Conservation (phyloP, 805 yeast genomes). For the Teunomyces atbi region DNA sequence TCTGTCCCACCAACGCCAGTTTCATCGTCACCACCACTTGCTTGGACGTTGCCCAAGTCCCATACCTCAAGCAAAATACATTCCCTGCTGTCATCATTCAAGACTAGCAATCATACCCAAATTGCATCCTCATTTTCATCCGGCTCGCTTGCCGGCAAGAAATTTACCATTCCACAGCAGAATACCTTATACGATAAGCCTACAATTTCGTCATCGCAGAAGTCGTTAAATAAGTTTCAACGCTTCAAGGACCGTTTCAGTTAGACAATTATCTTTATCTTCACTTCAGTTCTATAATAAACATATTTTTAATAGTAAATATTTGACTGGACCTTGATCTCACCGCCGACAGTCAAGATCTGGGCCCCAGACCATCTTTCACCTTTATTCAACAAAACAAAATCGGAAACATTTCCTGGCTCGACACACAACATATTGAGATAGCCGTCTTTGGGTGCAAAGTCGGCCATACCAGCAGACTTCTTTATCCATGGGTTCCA, state of each 20-base stretch:
- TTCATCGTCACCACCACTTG: background rate
- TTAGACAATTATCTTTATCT: conserved; percentile 6
- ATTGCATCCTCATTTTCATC: conserved; percentile 9
- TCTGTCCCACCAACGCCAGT: conserved; percentile 9
- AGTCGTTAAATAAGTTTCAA: conserved; percentile 30
- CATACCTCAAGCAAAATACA: background rate
- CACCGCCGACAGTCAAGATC: conserved; percentile 54
- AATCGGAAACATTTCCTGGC: conserved; percentile 83
- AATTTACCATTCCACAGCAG: conserved; percentile 28
- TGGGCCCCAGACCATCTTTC: conserved; percentile 75
- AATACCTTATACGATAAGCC: conserved; percentile 33
- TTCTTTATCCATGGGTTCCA: conserved; percentile 97
- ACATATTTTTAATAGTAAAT: conserved; percentile 21
- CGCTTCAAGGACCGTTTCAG: conserved; percentile 32
- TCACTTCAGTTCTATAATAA: conserved; percentile 1
- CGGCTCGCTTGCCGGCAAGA: conserved; percentile 8
- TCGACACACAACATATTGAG: conserved; percentile 90
- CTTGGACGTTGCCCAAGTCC: background rate
- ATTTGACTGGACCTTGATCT: conserved; percentile 57
- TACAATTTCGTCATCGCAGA: conserved; percentile 35
- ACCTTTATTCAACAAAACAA: conserved; percentile 65
- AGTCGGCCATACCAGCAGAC: conserved; percentile 82
- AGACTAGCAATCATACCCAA: background rate
- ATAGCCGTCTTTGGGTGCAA: conserved; percentile 81
- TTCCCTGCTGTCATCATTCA: background rate